Base-by-base conservation (phyloP, 2,329 filamentous ascomycete genomes). In the Trichoderma arundinaceum region DNA sequence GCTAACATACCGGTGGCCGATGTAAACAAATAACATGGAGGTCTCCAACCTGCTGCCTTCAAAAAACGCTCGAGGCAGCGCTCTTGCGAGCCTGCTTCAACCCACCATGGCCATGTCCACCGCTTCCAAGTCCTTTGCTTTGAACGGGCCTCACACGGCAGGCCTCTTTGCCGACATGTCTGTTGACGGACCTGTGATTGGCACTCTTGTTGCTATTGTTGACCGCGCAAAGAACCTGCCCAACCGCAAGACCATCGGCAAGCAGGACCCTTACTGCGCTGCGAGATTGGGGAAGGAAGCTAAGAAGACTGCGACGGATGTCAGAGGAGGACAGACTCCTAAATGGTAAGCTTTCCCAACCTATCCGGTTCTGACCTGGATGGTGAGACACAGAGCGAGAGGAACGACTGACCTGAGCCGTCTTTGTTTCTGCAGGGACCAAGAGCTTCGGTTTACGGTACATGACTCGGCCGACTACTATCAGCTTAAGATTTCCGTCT, bases 391-490 rank as follows among this genome's bases (percentile, higher is more conserved):
- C 12, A 58, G n/a, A 48, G 17, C 38, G 58, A 32, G 58, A 52
- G 22, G 28, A 19, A 15, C 53, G 35, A 13, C 48, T 43, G 38
- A 43, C 33, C 51, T 51, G 58, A 4, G 22, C 49, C 35, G 35
- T 43, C 35, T 28, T 46, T 49, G 65, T 35, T 51, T 54, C 56
- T 54, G 32, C 74, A 99, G 95, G 95, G 95, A 99, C 77, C 92
- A 98, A 79, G 95, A 99, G 78, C 86, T 99, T 51, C 92, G 95
- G 68, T 99, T 98, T 75, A 92, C 88, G 51, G 95, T 99, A 15
- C 94, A 97, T 83, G 94, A 98, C 74, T 97, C 93, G 15, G 90
- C 93, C 17, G 95, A 99, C 79, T 99, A 99, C 82, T 93, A 92
- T 79, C 92, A 94, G 76, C 85, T 99, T 65, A 99, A 99, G 77